Evolutionary conservation across 495 filamentous ascomycete genomes (phyloP).

Genomic region (Thozetella sp.): DNA sequence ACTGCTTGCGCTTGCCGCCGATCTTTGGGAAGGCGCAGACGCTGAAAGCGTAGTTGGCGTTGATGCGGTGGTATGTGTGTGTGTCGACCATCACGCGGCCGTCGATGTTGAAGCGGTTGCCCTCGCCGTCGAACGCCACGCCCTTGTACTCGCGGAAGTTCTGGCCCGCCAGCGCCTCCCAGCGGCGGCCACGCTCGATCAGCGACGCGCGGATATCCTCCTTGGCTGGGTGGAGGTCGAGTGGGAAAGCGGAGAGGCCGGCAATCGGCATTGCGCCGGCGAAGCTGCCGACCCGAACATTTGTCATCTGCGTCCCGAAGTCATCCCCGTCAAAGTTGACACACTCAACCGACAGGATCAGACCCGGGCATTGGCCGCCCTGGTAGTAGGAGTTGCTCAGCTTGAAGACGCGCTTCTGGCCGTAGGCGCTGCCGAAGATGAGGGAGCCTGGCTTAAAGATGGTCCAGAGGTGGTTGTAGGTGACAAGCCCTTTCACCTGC

Average conservation of each 20-base stretch:
- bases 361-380: slow-evolving; percentile 9
- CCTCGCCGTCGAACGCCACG: not conserved
- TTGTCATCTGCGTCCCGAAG: slow-evolving; percentile 43
- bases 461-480: slow-evolving; percentile 15
- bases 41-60: slow-evolving; percentile 8
- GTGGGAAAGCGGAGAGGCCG: slow-evolving; percentile 47
- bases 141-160: slow-evolving; percentile 2
- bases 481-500: not conserved
- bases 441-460: slow-evolving; percentile 17
- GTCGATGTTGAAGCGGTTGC: slow-evolving; percentile 23
- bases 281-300: slow-evolving; percentile 40
- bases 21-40: slow-evolving; percentile 3
- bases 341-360: slow-evolving; percentile 23
- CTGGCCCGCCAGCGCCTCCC: slow-evolving; percentile 43
- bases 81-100: slow-evolving; percentile 16
- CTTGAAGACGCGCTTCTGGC: slow-evolving; percentile 14
- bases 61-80: slow-evolving; percentile 10
- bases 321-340: slow-evolving; percentile 56
- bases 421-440: slow-evolving; percentile 8
- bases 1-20: slow-evolving; percentile 8
- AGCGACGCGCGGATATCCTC: slow-evolving; percentile 30
- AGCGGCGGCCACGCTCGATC: slow-evolving; percentile 39
- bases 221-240: slow-evolving; percentile 46
- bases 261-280: slow-evolving; percentile 51
- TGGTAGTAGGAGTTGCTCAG: slow-evolving; percentile 7